These are phyloP conservation scores for Fusarium irregulare DNA, from an alignment of 2,329 filamentous ascomycete species.

Conservation along the genomic window DNA sequence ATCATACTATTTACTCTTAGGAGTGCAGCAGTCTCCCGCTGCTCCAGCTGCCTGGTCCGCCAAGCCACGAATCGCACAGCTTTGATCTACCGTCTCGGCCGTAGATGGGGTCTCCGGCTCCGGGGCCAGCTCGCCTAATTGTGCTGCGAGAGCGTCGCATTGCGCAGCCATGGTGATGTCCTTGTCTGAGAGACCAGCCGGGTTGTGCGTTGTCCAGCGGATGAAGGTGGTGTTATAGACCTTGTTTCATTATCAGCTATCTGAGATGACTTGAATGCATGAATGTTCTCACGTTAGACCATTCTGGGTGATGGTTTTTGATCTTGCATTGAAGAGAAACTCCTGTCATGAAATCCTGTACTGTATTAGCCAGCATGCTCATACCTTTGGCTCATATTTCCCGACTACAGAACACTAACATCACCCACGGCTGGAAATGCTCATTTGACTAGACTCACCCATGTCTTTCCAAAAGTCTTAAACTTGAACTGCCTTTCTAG, in stretches of 20 bases:
- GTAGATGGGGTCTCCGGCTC: slow-evolving; percentile 41
- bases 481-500: slow-evolving; percentile 72
- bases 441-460: slow-evolving; percentile 58
- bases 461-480: slow-evolving; percentile 73
- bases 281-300: slow-evolving; percentile 70
- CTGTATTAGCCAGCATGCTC: slow-evolving; percentile 5
- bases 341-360: slow-evolving; percentile 80
- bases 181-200: slow-evolving; percentile 71
- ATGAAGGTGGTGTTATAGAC: slow-evolving; percentile 78
- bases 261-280: not conserved
- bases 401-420: not conserved
- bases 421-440: not conserved
- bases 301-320: slow-evolving; percentile 79
- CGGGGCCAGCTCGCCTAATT: slow-evolving; percentile 65
- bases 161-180: slow-evolving; percentile 71
- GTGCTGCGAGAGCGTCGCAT: slow-evolving; percentile 69
- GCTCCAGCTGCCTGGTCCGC: slow-evolving; percentile 59
- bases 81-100: slow-evolving; percentile 39
- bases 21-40: slow-evolving; percentile 66
- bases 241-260: slow-evolving; percentile 51
- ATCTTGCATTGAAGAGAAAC: slow-evolving; percentile 75
- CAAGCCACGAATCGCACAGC: slow-evolving; percentile 56
- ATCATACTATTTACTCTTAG: slow-evolving; percentile 52
- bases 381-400: not conserved
- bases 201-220: slow-evolving; percentile 78